Percentiles rank a stretch among this genome's conserved stretches.
These are phyloP conservation scores for Ogataea paradorogensis DNA, from an alignment of 805 yeast species.

Conservation along the genomic window DNA sequence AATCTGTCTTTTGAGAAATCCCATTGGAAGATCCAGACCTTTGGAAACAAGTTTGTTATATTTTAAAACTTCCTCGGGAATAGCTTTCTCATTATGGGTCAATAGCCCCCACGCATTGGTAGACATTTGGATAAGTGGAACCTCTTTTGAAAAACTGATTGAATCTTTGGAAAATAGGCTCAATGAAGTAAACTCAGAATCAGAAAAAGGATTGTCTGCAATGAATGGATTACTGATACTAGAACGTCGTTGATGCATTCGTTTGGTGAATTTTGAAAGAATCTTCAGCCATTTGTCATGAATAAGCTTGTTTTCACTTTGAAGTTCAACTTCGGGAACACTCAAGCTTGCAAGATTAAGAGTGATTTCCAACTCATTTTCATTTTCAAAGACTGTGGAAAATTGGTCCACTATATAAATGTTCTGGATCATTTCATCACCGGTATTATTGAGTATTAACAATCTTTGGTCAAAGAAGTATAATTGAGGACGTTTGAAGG, in stretches of 20 bases:
- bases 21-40: constrained; percentile 42
- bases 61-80: constrained; percentile 40
- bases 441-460: constrained; percentile 18
- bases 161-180: constrained; percentile 3
- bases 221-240: constrained; percentile 2
- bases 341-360: constrained; percentile 26
- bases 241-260: constrained; percentile 2
- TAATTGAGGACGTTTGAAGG: constrained; percentile 13
- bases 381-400: constrained; percentile 25
- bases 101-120: constrained; percentile 48
- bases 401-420: constrained; percentile 21
- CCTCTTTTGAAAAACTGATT: constrained; percentile 11
- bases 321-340: constrained; percentile 23
- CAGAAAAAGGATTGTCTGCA: constrained; percentile 8
- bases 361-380: constrained; percentile 13
- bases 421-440: constrained; percentile 18
- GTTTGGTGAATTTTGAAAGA: constrained; percentile 21
- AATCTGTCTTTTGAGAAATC: constrained; percentile 36
- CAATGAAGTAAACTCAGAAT: constrained; percentile 1
- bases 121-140: constrained; percentile 46
- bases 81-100: constrained; percentile 27
- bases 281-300: constrained; percentile 29
- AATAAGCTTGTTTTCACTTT: constrained; percentile 21
- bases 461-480: constrained; percentile 26
- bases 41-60: constrained; percentile 37